Percentiles rank a stretch among this genome's conserved stretches.
Conservation (phyloP, 345 rosid species). For the Draba incana region DNA sequence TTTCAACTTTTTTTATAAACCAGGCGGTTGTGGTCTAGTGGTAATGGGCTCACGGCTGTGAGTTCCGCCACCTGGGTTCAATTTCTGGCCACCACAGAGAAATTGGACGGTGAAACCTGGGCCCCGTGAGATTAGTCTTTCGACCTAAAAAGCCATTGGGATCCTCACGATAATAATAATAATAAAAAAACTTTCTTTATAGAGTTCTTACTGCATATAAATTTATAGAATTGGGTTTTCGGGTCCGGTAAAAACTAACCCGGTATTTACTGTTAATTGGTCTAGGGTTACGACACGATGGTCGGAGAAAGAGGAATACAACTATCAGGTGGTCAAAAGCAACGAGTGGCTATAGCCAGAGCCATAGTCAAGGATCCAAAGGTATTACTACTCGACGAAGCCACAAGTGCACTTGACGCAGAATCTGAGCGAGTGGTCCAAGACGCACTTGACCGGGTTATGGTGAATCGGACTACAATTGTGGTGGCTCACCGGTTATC, state of each 20-base stretch:
- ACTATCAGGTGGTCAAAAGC: slow-evolving; percentile 78
- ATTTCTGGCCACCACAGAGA: too few relatives aligned
- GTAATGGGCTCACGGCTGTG: too few relatives aligned
- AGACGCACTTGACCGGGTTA: slow-evolving; percentile 63
- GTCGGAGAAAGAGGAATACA: slow-evolving; percentile 81
- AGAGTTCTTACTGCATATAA: too few relatives aligned
- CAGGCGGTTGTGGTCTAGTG: too few relatives aligned
- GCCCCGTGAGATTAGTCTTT: too few relatives aligned
- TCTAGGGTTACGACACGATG: slow-evolving; percentile 65
- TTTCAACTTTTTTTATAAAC: too few relatives aligned
- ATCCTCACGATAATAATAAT: too few relatives aligned
- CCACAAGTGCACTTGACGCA: slow-evolving; percentile 76
- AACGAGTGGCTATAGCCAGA: slow-evolving; percentile 75
- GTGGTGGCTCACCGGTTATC: slow-evolving; percentile 72
- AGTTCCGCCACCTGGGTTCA: too few relatives aligned
- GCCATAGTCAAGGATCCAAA: slow-evolving; percentile 75
- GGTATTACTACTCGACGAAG: slow-evolving; percentile 70
- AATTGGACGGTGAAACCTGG: too few relatives aligned
- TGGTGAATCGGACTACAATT: slow-evolving; percentile 63
- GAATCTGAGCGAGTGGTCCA: slow-evolving; percentile 76
- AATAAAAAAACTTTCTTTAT: too few relatives aligned
- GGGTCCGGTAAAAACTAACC: not conserved
- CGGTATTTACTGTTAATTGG: not conserved
- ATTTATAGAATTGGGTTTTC: too few relatives aligned
- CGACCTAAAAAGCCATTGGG: too few relatives aligned